These are phyloP conservation scores for Lunasporangiospora selenospora DNA, from an alignment of 192 early-diverging fungal genomes.

Conservation along the genomic window DNA sequence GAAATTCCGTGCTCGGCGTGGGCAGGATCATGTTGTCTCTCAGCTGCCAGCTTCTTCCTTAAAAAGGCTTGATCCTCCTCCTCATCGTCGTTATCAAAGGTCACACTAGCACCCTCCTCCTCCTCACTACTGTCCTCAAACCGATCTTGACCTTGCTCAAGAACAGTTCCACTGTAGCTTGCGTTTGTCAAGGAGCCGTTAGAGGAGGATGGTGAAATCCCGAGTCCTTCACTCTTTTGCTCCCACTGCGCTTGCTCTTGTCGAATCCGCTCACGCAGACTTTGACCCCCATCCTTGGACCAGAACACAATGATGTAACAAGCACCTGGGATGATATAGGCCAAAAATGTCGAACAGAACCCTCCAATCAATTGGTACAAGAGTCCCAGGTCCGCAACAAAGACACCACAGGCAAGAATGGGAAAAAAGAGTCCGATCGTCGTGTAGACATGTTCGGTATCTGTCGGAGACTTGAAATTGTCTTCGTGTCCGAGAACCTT, in stretches of 20 bases:
- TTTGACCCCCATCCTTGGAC: too few relatives aligned
- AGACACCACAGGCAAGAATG: slow-evolving; percentile 47
- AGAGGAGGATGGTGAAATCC: too few relatives aligned
- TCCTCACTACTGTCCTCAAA: slow-evolving; percentile 5
- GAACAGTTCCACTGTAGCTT: background rate
- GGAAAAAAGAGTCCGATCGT: slow-evolving; percentile 48
- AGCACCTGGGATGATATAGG: slow-evolving; percentile 55
- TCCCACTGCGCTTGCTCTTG: too few relatives aligned
- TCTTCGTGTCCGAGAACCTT: slow-evolving; percentile 53
- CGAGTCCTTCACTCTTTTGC: too few relatives aligned
- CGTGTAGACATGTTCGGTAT: slow-evolving; percentile 47
- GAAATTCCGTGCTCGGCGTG: too few relatives aligned
- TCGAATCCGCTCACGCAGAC: too few relatives aligned
- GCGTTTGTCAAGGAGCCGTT: background rate
- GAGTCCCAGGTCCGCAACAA: slow-evolving; percentile 48
- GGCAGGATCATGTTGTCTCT: too few relatives aligned
- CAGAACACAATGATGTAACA: slow-evolving; percentile 54
- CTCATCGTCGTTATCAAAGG: background rate
- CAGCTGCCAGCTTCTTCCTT: background rate
- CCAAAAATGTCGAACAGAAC: slow-evolving; percentile 53
- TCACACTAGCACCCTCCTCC: background rate
- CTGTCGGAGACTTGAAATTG: slow-evolving; percentile 24
- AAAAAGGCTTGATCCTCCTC: slow-evolving; percentile 9
- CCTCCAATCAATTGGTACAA: slow-evolving; percentile 60
- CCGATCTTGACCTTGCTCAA: slow-evolving; percentile 12